phyloP scores from a whole-genome alignment of 169 alveolate species.

The Plasmodium gaboni region DNA sequence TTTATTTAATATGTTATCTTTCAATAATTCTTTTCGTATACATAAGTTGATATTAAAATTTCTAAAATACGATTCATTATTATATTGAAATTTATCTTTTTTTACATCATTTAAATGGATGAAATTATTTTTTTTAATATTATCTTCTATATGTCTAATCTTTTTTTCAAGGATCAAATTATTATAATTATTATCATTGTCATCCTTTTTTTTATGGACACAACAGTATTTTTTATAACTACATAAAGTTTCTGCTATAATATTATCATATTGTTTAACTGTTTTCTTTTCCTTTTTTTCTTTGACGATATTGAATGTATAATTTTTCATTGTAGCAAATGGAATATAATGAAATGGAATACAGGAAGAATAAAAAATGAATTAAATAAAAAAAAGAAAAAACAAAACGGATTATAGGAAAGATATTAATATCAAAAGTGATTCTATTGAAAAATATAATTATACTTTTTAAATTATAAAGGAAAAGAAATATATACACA shows the following conservation, averaged over 20 bases:
- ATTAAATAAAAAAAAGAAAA: background rate
- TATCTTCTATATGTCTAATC: background rate
- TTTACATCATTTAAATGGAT: background rate
- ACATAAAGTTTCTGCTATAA: constrained; percentile 14
- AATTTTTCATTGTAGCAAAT: constrained; percentile 17
- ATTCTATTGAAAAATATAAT: no score
- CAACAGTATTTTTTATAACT: constrained; percentile 21
- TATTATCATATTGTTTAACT: constrained; percentile 27
- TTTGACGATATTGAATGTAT: constrained; percentile 6
- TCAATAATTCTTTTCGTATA: constrained; percentile 9
- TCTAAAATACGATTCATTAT: background rate
- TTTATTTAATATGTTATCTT: constrained; percentile 11
- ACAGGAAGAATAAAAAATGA: background rate
- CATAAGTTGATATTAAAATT: constrained; percentile 3
- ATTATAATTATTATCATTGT: background rate
- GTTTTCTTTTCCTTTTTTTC: constrained; percentile 16
- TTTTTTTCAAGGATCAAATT: background rate
- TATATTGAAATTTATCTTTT: background rate
- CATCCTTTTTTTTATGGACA: background rate
- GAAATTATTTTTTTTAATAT: background rate
- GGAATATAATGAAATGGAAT: background rate
- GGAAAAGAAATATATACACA: no score
- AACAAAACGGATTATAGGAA: background rate
- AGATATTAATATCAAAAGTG: no score
- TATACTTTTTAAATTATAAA: no score